Conservation (phyloP, 2,329 filamentous ascomycete genomes). For the Botrytis paeoniae region DNA sequence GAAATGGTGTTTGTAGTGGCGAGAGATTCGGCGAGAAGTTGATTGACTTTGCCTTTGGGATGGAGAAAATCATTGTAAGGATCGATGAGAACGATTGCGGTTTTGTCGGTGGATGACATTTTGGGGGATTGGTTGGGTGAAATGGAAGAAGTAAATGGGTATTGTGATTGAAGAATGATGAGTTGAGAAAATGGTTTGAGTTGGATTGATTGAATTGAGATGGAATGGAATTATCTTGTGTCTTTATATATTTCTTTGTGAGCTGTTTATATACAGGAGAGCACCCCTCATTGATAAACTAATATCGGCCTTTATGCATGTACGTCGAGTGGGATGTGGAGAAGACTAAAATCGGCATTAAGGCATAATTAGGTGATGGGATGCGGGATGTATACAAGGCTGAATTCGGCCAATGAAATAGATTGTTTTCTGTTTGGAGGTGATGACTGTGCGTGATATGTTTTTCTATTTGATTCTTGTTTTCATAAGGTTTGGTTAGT, state of each 20-base stretch:
- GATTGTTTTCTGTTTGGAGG: background rate
- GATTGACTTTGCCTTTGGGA: conserved; percentile 30
- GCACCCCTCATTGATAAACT: background rate
- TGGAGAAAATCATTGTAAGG: conserved; percentile 36
- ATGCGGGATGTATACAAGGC: background rate
- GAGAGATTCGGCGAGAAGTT: conserved; percentile 32
- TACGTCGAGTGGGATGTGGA: background rate
- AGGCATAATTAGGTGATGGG: conserved; percentile 1
- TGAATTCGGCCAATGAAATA: background rate
- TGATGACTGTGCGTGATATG: background rate
- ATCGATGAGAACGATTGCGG: conserved; percentile 33
- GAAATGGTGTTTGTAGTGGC: conserved; percentile 34
- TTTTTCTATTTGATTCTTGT: background rate
- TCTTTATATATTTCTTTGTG: background rate
- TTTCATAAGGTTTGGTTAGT: background rate
- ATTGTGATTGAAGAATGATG: background rate
- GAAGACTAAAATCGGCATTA: background rate
- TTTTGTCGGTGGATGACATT: conserved; percentile 15
- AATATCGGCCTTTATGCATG: conserved; percentile 7
- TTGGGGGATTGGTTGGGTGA: background rate
- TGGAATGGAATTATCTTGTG: background rate
- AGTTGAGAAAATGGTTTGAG: background rate
- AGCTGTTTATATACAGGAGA: background rate
- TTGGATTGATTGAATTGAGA: too few species aligned
- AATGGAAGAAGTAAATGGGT: background rate